phyloP scores from a whole-genome alignment of 192 early-diverging fungal species.

The Mortierella hygrophila region DNA sequence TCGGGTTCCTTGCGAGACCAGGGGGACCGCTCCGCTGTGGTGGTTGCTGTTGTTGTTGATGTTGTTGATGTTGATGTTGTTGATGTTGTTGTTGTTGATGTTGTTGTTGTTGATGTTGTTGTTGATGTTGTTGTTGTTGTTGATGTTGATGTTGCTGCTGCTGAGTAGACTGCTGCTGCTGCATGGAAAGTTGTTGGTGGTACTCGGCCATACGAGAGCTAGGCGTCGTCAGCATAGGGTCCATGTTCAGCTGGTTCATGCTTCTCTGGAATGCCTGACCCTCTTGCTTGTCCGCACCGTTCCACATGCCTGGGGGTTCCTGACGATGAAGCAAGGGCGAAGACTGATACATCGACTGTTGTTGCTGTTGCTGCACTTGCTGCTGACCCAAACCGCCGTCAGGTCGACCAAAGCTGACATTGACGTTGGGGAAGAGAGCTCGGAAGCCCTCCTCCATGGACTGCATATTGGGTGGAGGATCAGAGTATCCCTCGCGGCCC shows the following conservation, averaged over 20 bases:
- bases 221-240: constrained; percentile 37
- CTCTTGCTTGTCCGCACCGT: constrained; percentile 16
- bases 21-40: constrained; percentile 23
- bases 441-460: constrained; percentile 68
- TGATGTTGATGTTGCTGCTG: constrained; percentile 5
- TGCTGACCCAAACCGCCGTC: constrained; percentile 20
- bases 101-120: too few relatives aligned
- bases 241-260: constrained; percentile 36
- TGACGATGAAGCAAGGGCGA: constrained; percentile 28
- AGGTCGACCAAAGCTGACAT: constrained; percentile 66
- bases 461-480: constrained; percentile 51
- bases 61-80: constrained; percentile 8
- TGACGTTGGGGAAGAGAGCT: constrained; percentile 72
- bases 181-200: constrained; percentile 40
- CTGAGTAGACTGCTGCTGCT: neutral
- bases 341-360: constrained; percentile 21
- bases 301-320: constrained; percentile 28
- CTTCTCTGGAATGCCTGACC: constrained; percentile 23
- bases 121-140: neutral
- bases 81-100: neutral
- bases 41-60: constrained; percentile 15
- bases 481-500: constrained; percentile 22
- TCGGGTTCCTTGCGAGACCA: constrained; percentile 13
- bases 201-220: constrained; percentile 47
- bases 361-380: constrained; percentile 39